A percentile compares a stretch with the other conserved stretches of the same genome.
These are phyloP conservation scores for Boletus sp. DNA, from an alignment of 768 basidiomycete species.

Conservation along the genomic window DNA sequence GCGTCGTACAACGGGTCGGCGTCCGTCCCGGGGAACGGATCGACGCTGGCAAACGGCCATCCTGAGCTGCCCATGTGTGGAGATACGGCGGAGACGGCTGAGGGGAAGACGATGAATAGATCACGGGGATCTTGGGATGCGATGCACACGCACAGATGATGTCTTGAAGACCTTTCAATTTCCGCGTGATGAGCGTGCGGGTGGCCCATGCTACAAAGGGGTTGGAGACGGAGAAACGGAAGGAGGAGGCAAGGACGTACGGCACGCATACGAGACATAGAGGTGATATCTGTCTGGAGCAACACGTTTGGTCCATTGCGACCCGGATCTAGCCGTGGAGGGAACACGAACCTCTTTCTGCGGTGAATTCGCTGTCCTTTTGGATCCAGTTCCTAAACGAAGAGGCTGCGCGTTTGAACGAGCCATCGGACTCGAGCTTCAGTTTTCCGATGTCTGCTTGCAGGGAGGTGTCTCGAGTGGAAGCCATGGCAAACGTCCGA, in stretches of 20 bases:
- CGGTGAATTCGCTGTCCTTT: slow-evolving; percentile 59
- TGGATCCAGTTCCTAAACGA: slow-evolving; percentile 58
- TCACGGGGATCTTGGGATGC: background rate
- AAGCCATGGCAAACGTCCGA: too few species aligned
- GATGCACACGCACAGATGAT: slow-evolving; percentile 60
- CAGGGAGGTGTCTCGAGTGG: slow-evolving; percentile 31
- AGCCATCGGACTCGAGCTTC: slow-evolving; percentile 57
- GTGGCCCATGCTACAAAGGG: slow-evolving; percentile 83
- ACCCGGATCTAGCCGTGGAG: background rate
- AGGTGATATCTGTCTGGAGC: slow-evolving; percentile 82
- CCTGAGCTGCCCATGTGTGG: slow-evolving; percentile 82
- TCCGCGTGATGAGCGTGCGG: slow-evolving; percentile 81
- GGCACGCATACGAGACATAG: slow-evolving; percentile 86
- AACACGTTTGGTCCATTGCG: background rate
- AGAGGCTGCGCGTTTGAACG: slow-evolving; percentile 56
- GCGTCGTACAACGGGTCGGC: slow-evolving; percentile 70
- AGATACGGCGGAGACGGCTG: slow-evolving; percentile 80
- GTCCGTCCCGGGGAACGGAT: slow-evolving; percentile 70
- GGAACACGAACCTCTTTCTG: slow-evolving; percentile 66
- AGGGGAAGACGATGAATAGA: background rate
- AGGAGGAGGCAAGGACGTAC: slow-evolving; percentile 39
- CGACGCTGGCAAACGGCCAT: slow-evolving; percentile 81
- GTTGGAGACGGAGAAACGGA: too few species aligned
- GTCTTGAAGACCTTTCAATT: slow-evolving; percentile 89
- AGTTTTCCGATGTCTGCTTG: slow-evolving; percentile 56